These are phyloP conservation scores for Aquilaria sinensis DNA, from an alignment of 345 rosid species.

Conservation along the genomic window DNA sequence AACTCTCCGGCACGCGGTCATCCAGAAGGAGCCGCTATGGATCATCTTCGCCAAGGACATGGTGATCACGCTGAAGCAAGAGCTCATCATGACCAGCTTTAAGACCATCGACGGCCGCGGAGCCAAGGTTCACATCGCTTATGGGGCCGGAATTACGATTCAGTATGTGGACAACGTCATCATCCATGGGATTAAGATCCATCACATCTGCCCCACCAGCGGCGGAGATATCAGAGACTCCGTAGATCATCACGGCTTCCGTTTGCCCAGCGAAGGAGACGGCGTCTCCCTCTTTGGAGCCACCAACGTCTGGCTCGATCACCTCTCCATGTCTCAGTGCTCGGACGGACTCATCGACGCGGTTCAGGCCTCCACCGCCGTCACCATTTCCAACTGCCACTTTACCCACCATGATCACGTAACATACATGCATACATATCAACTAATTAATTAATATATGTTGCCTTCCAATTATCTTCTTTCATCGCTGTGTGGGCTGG, in stretches of 20 bases:
- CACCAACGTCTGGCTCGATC: slow-evolving; percentile 65
- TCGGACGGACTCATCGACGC: slow-evolving; percentile 56
- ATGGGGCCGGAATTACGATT: slow-evolving; percentile 57
- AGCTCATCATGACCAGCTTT: slow-evolving; percentile 40
- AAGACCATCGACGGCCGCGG: slow-evolving; percentile 90
- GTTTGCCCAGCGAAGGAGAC: slow-evolving; percentile 57
- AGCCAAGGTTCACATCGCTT: slow-evolving; percentile 46
- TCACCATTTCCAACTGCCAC: slow-evolving; percentile 63
- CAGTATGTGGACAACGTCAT: slow-evolving; percentile 67
- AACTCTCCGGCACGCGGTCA: slow-evolving; percentile 69
- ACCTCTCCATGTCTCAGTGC: slow-evolving; percentile 51
- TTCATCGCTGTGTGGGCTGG: too few relatives aligned
- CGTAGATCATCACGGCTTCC: slow-evolving; percentile 39
- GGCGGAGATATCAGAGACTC: slow-evolving; percentile 80
- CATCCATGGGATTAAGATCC: slow-evolving; percentile 54
- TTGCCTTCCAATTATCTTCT: too few relatives aligned
- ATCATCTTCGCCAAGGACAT: slow-evolving; percentile 57
- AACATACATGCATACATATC: background rate
- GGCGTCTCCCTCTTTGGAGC: slow-evolving; percentile 56
- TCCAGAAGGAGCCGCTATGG: slow-evolving; percentile 64
- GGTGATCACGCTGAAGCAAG: slow-evolving; percentile 56
- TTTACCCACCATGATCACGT: slow-evolving; percentile 64
- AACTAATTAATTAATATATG: background rate
- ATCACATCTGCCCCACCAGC: slow-evolving; percentile 25
- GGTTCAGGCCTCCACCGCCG: slow-evolving; percentile 46